Base-by-base conservation (phyloP, 2,329 filamentous ascomycete species). In the Hymenoscyphus occultus region DNA sequence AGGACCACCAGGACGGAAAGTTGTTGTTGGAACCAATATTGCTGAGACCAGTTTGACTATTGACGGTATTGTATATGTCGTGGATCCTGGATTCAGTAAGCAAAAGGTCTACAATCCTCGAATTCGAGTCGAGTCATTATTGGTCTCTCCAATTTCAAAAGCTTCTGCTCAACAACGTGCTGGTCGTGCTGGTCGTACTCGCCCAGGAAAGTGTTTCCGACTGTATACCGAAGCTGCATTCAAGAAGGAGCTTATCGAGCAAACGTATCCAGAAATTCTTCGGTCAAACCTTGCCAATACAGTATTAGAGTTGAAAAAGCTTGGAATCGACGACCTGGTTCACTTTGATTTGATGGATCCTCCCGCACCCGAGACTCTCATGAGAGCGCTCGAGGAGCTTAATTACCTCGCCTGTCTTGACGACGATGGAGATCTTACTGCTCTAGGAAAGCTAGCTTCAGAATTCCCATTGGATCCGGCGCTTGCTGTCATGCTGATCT, bases 261-360 rank as follows among this genome's bases (percentile, higher is more conserved):
- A 97, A 77, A 98, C 95, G 0, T 93, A 99, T 73, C 95, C 95
- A 0, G 95, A 99, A 77, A 93, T 99, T 75, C 84, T 99, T 61
- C 89, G 93, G 32, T 98, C 94, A 39, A 99, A 99, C 77, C 82
- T 99, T 69, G 89, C 95, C 66, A 96, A 93, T 73, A 99, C 95
- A 0, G 95, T 99, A 1, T 81, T 99, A 57, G 95, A 99, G 78
- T 81, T 99, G 74, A 98, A 98, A 84, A 98, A 99, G 80, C 88
- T 99, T 48, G 95, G 95, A 56, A 88, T 99, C 35, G 88, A 96
- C 71, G 95, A 99, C 78, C 83, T 99, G 60, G 95, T 99, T 12
- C 95, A 99, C 79, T 99, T 99, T 75, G 96, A 99, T 76, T 84
- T 99, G 59, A 98, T 99, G 94, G 95, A 99, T 73, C 95, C 95